Evolutionary conservation across 1,284 basidiomycete species (phyloP).

Genomic region (Boletellus sp.): DNA sequence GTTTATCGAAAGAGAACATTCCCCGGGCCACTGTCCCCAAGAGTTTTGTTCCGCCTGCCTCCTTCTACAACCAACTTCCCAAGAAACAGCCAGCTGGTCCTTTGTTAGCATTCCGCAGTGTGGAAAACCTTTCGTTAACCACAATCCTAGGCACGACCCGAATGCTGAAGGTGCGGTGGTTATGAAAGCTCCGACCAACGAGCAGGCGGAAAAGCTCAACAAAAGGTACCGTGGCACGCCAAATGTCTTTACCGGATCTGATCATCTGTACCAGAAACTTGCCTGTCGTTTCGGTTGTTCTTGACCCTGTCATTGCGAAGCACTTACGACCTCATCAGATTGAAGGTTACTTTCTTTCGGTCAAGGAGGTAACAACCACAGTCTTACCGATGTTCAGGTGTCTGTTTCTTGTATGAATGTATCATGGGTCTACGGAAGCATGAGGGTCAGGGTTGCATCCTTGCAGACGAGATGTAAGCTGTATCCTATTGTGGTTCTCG

Average conservation of each 20-base stretch:
- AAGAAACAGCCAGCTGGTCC: slow-evolving; percentile 49
- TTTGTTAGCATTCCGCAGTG: slow-evolving; percentile 41
- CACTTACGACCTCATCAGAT: slow-evolving; percentile 87
- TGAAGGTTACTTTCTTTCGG: slow-evolving; percentile 55
- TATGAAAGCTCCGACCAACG: slow-evolving; percentile 76
- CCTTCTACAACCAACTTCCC: slow-evolving; percentile 53
- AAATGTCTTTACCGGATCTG: slow-evolving; percentile 7
- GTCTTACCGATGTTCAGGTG: slow-evolving; percentile 41
- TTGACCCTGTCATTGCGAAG: slow-evolving; percentile 85
- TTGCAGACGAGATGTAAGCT: slow-evolving; percentile 90
- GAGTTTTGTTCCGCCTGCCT: slow-evolving; percentile 52
- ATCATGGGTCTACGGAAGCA: slow-evolving; percentile 92
- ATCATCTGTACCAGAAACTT: slow-evolving; percentile 41
- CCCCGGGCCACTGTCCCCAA: slow-evolving; percentile 21
- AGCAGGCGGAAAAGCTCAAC: slow-evolving; percentile 67
- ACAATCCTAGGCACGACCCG: slow-evolving; percentile 62
- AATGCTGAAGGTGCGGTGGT: slow-evolving; percentile 75
- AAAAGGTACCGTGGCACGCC: slow-evolving; percentile 50
- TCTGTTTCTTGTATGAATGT: slow-evolving; percentile 92
- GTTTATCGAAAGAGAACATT: slow-evolving; percentile 26
- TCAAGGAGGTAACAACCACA: background rate
- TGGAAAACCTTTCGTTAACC: slow-evolving; percentile 6
- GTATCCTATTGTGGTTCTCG: slow-evolving; percentile 1
- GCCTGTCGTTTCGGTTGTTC: slow-evolving; percentile 79
- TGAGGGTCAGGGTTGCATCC: slow-evolving; percentile 88